Percentiles rank a stretch among this genome's conserved stretches.
Conservation (phyloP, 2,329 filamentous ascomycete species). For the Phialocephala sp. region DNA sequence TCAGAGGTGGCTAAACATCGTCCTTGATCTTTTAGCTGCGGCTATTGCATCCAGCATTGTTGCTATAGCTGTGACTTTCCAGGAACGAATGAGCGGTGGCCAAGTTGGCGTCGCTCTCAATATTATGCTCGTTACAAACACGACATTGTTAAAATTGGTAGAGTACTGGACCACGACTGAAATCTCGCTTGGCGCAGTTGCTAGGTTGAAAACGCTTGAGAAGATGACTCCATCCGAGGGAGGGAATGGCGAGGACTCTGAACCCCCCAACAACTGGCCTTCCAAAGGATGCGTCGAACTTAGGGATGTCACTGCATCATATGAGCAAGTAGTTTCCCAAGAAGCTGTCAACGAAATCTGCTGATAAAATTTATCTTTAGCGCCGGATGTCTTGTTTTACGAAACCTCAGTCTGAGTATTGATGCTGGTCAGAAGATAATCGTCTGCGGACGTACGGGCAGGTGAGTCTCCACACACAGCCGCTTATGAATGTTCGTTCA, state of each 20-base stretch:
- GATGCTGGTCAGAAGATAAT: slow-evolving; percentile 55
- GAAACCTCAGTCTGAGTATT: slow-evolving; percentile 51
- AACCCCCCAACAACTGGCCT: slow-evolving; percentile 43
- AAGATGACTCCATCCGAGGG: slow-evolving; percentile 49
- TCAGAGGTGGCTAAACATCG: slow-evolving; percentile 61
- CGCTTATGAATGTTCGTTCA: no score
- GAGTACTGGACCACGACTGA: slow-evolving; percentile 62
- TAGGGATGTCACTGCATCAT: slow-evolving; percentile 40
- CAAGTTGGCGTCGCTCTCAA: slow-evolving; percentile 38
- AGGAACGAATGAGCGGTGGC: slow-evolving; percentile 27
- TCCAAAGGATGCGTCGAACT: slow-evolving; percentile 43
- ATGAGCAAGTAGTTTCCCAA: slow-evolving; percentile 36
- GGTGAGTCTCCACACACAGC: slow-evolving; percentile 27
- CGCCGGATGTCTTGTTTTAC: slow-evolving; percentile 21
- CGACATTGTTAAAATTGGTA: slow-evolving; percentile 35
- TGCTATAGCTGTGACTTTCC: slow-evolving; percentile 27
- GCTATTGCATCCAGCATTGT: slow-evolving; percentile 28
- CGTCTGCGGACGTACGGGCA: slow-evolving; percentile 61
- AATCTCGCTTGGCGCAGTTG: slow-evolving; percentile 62
- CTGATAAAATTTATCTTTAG: slow-evolving; percentile 47
- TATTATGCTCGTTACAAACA: slow-evolving; percentile 34
- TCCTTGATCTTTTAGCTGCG: slow-evolving; percentile 42
- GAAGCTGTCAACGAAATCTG: slow-evolving; percentile 39
- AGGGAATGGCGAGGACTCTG: slow-evolving; percentile 6
- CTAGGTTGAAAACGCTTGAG: slow-evolving; percentile 58